Base-by-base conservation (phyloP, 108 stramenopile species). In the Fistulifera solaris region DNA sequence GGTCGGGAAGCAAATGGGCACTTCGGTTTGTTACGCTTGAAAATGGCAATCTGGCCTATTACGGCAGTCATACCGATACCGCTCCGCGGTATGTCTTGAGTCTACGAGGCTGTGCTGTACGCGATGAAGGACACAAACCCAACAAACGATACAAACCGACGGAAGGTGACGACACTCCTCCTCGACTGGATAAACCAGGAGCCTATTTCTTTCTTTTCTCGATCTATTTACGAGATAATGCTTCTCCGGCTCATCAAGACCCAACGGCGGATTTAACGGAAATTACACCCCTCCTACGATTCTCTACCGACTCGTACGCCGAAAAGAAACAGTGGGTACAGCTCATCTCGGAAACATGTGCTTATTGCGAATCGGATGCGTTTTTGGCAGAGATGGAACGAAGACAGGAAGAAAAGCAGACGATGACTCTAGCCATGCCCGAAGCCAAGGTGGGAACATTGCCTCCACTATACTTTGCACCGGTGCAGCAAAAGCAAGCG, bases 141-240 rank as follows among this genome's bases (percentile, higher is more conserved):
- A 81, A 83, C 55, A 72, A 62, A 40, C 62, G 77, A 2, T 55
- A 83, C 31, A 21, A 40, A 19, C 39, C 31, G 7, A 21, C 44
- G 25, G 63, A 65, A 44, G 48, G 12, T 11, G 56, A 26, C 0
- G 38, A 55, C 4, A 16, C n/a, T 26, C 54, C 54, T 4, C 54
- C 54, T 39, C 26, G 62, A 40, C n/a, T 67, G 3, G 65, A 75
- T 23, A 68, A 76, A 56, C 43, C 59, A 1, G 87, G 87, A 53
- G 78, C 82, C 1, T 83, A 77, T 52, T 89, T 81, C 56, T 71
- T 80, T 60, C 80, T 89, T 38, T 89, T 89, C 69, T 83, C 82
- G 11, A 64, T 89, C 13, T 81, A 86, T 52, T 63, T 68, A 18
- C 50, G 76, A 41, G 68, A 64, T 11, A 63, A 70, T n/a, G 23